These are phyloP conservation scores for Botrytis tulipae DNA, from an alignment of 2,329 filamentous ascomycete genomes.

Conservation along the genomic window DNA sequence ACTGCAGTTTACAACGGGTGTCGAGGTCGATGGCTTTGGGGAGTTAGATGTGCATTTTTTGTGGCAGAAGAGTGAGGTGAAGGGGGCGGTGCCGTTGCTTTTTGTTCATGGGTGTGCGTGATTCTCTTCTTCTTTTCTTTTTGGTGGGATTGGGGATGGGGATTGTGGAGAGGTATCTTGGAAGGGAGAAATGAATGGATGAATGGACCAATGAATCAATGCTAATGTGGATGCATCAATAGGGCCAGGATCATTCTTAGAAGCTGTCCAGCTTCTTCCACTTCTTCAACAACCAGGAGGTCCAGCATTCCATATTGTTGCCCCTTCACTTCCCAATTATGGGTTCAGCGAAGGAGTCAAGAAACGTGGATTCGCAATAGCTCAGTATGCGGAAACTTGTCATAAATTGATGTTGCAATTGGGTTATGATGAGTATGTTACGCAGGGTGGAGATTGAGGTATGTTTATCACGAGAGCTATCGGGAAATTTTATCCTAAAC, in stretches of 20 bases:
- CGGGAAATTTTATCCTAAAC: constrained; percentile 55
- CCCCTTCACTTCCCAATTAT: constrained; percentile 55
- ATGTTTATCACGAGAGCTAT: constrained; percentile 62
- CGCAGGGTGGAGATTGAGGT: constrained; percentile 73
- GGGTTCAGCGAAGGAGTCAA: constrained; percentile 44
- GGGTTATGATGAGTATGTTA: constrained; percentile 59
- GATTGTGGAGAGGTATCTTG: background rate
- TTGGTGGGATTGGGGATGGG: rapidly evolving
- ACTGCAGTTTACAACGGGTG: constrained; percentile 55
- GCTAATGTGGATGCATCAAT: background rate
- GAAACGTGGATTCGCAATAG: constrained; percentile 51
- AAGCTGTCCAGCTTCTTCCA: constrained; percentile 24
- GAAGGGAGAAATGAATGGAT: background rate
- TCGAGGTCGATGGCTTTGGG: constrained; percentile 58
- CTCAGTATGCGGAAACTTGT: constrained; percentile 62
- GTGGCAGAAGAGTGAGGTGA: constrained; percentile 50
- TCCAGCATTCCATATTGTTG: constrained; percentile 44
- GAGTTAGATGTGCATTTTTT: constrained; percentile 63
- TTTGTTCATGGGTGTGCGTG: constrained; percentile 58
- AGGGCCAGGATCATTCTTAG: constrained; percentile 26
- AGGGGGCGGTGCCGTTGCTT: constrained; percentile 56
- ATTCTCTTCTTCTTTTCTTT: background rate
- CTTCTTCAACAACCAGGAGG: constrained; percentile 25
- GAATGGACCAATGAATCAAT: too few species aligned
- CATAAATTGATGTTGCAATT: constrained; percentile 67